Percentiles rank a stretch among this genome's conserved stretches.
Conservation (phyloP, 305 asterid genomes). For the Salvia sclarea region DNA sequence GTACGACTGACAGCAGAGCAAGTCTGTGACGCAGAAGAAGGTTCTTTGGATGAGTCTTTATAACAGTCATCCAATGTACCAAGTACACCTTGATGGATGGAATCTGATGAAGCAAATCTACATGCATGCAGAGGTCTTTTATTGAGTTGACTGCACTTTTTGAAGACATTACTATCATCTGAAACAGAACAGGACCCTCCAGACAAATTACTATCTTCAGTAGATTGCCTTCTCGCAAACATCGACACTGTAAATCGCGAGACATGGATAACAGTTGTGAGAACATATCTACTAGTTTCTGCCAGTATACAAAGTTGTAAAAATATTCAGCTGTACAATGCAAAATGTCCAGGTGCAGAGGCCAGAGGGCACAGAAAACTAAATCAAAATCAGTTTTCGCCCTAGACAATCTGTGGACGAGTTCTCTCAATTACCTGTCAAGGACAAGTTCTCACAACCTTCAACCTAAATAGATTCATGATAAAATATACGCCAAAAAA, state of each 20-base stretch:
- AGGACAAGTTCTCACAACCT: background rate
- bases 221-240: conserved; percentile 59
- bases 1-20: conserved; percentile 34
- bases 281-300: conserved; percentile 13
- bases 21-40: conserved; percentile 33
- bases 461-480: background rate
- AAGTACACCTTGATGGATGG: conserved; percentile 31
- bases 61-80: conserved; percentile 36
- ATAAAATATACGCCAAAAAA: background rate
- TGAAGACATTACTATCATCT: conserved; percentile 37
- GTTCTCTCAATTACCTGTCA: background rate
- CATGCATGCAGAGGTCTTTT: conserved; percentile 39
- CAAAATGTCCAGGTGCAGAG: conserved; percentile 2
- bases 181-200: conserved; percentile 46
- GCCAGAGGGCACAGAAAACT: too few species aligned
- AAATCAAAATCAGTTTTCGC: too few species aligned
- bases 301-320: background rate
- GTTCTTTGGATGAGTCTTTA: conserved; percentile 33
- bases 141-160: conserved; percentile 39
- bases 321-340: background rate
- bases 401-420: background rate
- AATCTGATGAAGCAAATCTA: conserved; percentile 36
- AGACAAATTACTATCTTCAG: conserved; percentile 42
- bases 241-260: conserved; percentile 61
- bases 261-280: conserved; percentile 8